Conservation (phyloP, 1,284 basidiomycete species). For the Apiotrichum porosum region DNA sequence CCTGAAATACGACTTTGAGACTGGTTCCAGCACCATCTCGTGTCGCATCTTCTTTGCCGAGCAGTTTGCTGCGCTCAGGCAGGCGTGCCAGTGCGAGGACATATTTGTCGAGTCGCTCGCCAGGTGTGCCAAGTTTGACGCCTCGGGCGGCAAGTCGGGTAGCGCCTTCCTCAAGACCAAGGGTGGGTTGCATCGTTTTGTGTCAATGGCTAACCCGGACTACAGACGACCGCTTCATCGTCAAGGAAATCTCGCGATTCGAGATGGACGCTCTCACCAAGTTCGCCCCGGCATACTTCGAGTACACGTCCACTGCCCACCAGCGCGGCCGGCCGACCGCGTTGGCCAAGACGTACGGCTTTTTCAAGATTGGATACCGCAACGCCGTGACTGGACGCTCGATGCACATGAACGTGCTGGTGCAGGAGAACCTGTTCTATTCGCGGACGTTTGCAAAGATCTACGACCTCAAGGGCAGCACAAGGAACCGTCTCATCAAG, state of each 20-base stretch:
- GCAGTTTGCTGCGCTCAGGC: conserved; percentile 90
- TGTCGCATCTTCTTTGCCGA: conserved; percentile 95
- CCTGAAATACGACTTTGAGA: conserved; percentile 66
- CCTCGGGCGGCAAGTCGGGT: conserved; percentile 91
- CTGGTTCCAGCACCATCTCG: conserved; percentile 85
- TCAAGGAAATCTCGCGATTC: conserved; percentile 87
- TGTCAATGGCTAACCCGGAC: conserved; percentile 4
- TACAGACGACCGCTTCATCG: conserved; percentile 93
- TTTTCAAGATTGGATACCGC: conserved; percentile 90
- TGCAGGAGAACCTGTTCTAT: conserved; percentile 98
- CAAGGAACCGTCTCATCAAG: conserved; percentile 82
- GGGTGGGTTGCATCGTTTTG: conserved; percentile 53
- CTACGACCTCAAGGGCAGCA: conserved; percentile 91
- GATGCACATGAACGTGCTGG: conserved; percentile 88
- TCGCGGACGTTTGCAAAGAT: conserved; percentile 87
- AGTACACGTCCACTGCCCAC: conserved; percentile 77
- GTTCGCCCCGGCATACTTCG: conserved; percentile 96
- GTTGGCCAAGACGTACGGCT: conserved; percentile 94
- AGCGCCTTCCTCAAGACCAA: conserved; percentile 93
- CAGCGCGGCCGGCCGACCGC: conserved; percentile 85
- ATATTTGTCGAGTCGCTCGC: conserved; percentile 90
- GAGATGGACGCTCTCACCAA: conserved; percentile 95
- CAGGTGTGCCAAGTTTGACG: conserved; percentile 93
- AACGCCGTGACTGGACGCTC: conserved; percentile 72
- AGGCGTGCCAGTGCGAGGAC: conserved; percentile 87